Evolutionary conservation across 257 asterid genomes (phyloP).

Genomic region (Rubia yunnanensis): DNA sequence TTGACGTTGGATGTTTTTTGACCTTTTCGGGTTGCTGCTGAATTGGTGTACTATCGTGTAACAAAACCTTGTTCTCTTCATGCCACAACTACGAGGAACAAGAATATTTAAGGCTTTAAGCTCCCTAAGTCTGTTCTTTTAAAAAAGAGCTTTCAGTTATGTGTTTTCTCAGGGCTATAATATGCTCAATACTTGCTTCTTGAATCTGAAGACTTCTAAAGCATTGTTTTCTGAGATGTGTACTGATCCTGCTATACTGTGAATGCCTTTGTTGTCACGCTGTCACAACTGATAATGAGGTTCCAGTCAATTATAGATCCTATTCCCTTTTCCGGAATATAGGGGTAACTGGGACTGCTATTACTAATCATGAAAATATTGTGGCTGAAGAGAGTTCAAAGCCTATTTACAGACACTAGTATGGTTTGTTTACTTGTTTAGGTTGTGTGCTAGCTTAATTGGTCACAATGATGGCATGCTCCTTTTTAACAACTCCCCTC

Average conservation of each 20-base stretch:
- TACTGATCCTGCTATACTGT: background rate
- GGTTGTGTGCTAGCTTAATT: background rate
- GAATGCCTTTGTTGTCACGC: background rate
- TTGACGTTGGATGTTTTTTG: too few relatives aligned
- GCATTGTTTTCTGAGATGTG: background rate
- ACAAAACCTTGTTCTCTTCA: too few relatives aligned
- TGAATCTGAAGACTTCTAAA: background rate
- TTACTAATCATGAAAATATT: background rate
- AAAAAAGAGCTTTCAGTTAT: background rate
- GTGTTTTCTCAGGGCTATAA: background rate
- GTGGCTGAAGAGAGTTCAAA: background rate
- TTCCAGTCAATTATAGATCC: background rate
- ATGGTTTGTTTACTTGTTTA: background rate
- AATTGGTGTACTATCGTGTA: background rate
- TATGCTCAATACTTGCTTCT: background rate
- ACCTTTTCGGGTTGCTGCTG: background rate
- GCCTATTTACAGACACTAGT: background rate
- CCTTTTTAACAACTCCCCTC: background rate
- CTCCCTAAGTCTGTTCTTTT: background rate
- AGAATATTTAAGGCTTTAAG: background rate
- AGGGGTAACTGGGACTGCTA: background rate
- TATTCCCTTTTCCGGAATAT: background rate
- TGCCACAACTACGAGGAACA: background rate
- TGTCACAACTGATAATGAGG: background rate
- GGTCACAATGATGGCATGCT: constrained; percentile 8